These are phyloP conservation scores for Amanita thiersii DNA, from an alignment of 768 basidiomycete species.

Conservation along the genomic window DNA sequence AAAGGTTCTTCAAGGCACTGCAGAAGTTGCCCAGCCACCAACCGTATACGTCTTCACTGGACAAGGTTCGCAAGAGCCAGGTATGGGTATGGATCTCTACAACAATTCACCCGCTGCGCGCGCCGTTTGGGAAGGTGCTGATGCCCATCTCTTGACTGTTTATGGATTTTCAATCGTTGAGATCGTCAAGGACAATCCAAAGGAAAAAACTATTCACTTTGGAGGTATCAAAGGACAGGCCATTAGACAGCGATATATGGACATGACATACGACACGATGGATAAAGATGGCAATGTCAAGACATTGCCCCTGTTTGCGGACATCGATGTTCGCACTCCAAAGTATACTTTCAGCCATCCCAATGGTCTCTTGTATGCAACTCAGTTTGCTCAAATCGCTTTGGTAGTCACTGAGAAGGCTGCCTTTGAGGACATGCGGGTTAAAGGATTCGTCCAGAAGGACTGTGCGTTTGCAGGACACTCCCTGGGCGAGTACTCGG, in stretches of 20 bases:
- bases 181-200: slow-evolving; percentile 97
- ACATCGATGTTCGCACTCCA: slow-evolving; percentile 90
- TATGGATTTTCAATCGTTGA: slow-evolving; percentile 99
- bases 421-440: slow-evolving; percentile 96
- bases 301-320: slow-evolving; percentile 91
- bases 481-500: slow-evolving; percentile 97
- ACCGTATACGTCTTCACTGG: slow-evolving; percentile 98
- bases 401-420: slow-evolving; percentile 98
- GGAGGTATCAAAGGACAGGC: slow-evolving; percentile 99
- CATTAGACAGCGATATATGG: slow-evolving; percentile 99
- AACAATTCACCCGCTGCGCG: slow-evolving; percentile 87
- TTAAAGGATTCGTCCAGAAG: slow-evolving; percentile 90
- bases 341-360: slow-evolving; percentile 99
- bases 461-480: slow-evolving; percentile 95
- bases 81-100: slow-evolving; percentile 99
- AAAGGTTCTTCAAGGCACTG: slow-evolving; percentile 87
- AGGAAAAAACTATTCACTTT: slow-evolving; percentile 97
- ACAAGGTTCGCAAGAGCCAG: slow-evolving; percentile 95
- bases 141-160: slow-evolving; percentile 85
- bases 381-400: slow-evolving; percentile 98
- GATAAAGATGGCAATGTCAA: slow-evolving; percentile 95
- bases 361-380: slow-evolving; percentile 90
- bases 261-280: slow-evolving; percentile 96
- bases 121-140: slow-evolving; percentile 95
- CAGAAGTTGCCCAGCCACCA: slow-evolving; percentile 86